Percentiles rank a stretch among this genome's conserved stretches.
phyloP scores from a whole-genome alignment of 2,329 filamentous ascomycete species.

The Rhynchosporium graminicola region DNA sequence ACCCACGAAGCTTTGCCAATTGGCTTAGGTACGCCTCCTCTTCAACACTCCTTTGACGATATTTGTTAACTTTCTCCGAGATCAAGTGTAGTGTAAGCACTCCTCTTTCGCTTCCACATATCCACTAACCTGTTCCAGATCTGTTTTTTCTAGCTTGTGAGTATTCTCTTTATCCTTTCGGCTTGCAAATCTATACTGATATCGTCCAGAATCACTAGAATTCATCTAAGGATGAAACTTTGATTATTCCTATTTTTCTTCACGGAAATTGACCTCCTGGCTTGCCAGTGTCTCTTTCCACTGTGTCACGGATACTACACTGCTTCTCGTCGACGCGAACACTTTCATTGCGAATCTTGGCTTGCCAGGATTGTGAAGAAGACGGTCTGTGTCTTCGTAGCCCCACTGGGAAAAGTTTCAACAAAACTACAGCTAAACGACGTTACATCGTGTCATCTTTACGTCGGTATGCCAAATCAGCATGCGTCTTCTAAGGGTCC shows the following conservation, averaged over 20 bases:
- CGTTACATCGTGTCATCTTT: neutral
- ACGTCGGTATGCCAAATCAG: too few relatives aligned
- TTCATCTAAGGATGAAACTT: constrained; percentile 68
- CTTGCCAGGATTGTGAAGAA: constrained; percentile 60
- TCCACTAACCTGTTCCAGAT: constrained; percentile 3
- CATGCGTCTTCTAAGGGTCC: too few relatives aligned
- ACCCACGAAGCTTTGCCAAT: too few relatives aligned
- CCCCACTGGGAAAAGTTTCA: neutral
- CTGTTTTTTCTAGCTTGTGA: constrained; percentile 89
- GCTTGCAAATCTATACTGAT: neutral
- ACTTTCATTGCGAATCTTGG: constrained; percentile 54
- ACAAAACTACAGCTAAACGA: neutral
- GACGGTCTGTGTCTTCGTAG: constrained; percentile 31
- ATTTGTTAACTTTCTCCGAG: too few relatives aligned
- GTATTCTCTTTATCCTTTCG: neutral
- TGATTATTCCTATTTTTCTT: constrained; percentile 84
- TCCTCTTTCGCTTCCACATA: neutral
- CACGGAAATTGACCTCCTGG: constrained; percentile 59
- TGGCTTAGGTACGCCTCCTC: too few relatives aligned
- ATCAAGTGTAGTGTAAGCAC: constrained; percentile 2
- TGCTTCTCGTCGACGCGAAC: constrained; percentile 70
- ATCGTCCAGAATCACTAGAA: constrained; percentile 72
- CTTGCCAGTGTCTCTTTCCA: constrained; percentile 68
- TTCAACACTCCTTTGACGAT: too few relatives aligned
- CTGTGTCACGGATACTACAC: constrained; percentile 77